A percentile compares a stretch with the other conserved stretches of the same genome.
Evolutionary conservation across 2,329 filamentous ascomycete species (phyloP).

Genomic region (Diaporthe destruens): DNA sequence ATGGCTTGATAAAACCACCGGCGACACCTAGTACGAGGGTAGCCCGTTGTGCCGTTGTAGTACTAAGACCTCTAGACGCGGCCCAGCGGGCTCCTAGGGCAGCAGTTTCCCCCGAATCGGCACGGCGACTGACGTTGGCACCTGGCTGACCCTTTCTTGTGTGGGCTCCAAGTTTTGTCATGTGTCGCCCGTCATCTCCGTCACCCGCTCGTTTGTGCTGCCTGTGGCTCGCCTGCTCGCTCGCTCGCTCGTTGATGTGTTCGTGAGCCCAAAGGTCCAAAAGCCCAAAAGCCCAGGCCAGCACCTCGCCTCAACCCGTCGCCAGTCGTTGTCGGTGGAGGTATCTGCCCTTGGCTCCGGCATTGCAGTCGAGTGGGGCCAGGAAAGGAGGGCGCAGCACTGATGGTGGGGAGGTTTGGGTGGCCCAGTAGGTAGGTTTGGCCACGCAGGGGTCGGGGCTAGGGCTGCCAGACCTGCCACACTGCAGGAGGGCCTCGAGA

Average conservation of each 20-base stretch:
- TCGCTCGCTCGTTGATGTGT: slow-evolving; percentile 4
- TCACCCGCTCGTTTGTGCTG: background rate
- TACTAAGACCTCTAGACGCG: slow-evolving; percentile 24
- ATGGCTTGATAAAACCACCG: slow-evolving; percentile 18
- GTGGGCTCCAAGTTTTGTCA: background rate
- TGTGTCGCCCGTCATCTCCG: slow-evolving; percentile 17
- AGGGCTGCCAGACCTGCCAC: slow-evolving; percentile 23
- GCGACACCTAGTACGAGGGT: slow-evolving; percentile 26
- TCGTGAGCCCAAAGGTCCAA: background rate
- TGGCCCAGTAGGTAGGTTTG: slow-evolving; percentile 2
- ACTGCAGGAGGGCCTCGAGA: background rate
- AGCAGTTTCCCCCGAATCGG: slow-evolving; percentile 11
- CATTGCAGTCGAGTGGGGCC: slow-evolving; percentile 38
- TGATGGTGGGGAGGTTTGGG: slow-evolving; percentile 35
- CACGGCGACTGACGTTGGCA: slow-evolving; percentile 32
- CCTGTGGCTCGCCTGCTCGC: slow-evolving; percentile 1
- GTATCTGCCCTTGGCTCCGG: slow-evolving; percentile 27
- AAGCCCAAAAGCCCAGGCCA: background rate
- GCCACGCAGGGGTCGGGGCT: slow-evolving; percentile 35
- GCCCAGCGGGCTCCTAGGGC: slow-evolving; percentile 22
- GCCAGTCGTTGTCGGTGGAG: slow-evolving; percentile 37
- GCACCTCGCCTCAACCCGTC: slow-evolving; percentile 34
- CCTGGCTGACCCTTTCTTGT: slow-evolving; percentile 8
- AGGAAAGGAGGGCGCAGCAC: slow-evolving; percentile 39
- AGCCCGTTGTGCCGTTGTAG: slow-evolving; percentile 34